phyloP scores from a whole-genome alignment of 2,329 filamentous ascomycete genomes.

The Keithomyces neogunnii region DNA sequence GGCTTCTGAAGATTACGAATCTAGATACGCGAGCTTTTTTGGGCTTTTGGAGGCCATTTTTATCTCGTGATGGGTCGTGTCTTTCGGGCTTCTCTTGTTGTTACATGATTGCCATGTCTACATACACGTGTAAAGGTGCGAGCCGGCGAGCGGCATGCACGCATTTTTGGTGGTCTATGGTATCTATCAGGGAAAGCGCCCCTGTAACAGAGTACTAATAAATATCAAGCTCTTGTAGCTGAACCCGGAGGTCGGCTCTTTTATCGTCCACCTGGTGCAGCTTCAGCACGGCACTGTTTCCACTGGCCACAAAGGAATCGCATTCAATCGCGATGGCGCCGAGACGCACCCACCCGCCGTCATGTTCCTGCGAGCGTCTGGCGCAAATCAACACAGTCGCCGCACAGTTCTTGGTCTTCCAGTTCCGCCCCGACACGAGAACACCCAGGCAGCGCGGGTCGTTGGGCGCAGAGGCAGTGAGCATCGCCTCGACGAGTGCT shows the following conservation, averaged over 20 bases:
- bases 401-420: conserved; percentile 14
- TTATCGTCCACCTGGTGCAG: conserved; percentile 17
- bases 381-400: conserved; percentile 22
- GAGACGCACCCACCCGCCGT: conserved; percentile 21
- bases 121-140: no score
- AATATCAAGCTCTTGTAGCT: conserved; percentile 25
- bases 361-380: conserved; percentile 17
- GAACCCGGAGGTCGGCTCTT: conserved; percentile 17
- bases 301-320: conserved; percentile 17
- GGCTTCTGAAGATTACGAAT: not conserved
- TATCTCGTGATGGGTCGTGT: no score
- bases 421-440: conserved; percentile 22
- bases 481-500: conserved; percentile 10
- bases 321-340: conserved; percentile 20
- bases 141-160: no score
- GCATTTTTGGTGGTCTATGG: not conserved
- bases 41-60: no score
- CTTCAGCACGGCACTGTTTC: conserved; percentile 17
- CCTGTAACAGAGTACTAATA: conserved; percentile 14
- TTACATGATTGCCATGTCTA: no score
- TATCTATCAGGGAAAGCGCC: conserved; percentile 1
- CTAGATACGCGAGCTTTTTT: not conserved
- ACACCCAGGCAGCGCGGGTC: conserved; percentile 8
- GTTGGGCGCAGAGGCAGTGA: conserved; percentile 10
- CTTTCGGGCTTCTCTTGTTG: no score